phyloP scores from a whole-genome alignment of 148 eudicot genomes.

The Heliosperma pusillum region DNA sequence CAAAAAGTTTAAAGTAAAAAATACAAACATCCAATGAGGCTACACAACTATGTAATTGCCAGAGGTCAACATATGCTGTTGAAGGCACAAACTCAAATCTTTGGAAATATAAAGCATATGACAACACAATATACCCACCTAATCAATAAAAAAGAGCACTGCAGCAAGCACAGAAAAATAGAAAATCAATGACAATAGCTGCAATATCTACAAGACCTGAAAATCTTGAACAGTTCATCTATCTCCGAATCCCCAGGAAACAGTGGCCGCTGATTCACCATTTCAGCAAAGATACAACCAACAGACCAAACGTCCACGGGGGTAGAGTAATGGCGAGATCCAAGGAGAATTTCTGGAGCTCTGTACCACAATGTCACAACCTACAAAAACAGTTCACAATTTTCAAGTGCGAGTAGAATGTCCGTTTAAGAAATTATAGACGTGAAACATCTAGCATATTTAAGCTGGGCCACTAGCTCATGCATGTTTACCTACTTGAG shows the following conservation, averaged over 20 bases:
- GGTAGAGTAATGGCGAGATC: conserved; percentile 88
- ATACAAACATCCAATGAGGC: background rate
- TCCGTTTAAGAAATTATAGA: conserved; percentile 9
- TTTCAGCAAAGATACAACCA: conserved; percentile 98
- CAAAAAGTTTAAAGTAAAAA: background rate
- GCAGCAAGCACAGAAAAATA: background rate
- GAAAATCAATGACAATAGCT: background rate
- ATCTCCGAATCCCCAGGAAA: conserved; percentile 96
- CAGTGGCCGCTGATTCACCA: conserved; percentile 82
- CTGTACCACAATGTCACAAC: conserved; percentile 98
- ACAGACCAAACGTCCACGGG: conserved; percentile 99
- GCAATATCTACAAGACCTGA: conserved; percentile 44
- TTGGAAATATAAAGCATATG: background rate
- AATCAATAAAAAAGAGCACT: background rate
- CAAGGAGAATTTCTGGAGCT: conserved; percentile 97
- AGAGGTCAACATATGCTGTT: background rate
- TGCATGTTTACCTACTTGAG: background rate
- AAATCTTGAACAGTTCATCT: conserved; percentile 80
- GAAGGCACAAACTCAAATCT: background rate
- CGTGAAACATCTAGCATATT: background rate
- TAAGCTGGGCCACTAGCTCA: conserved; percentile 8
- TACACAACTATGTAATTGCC: background rate
- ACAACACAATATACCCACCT: background rate
- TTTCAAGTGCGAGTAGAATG: background rate
- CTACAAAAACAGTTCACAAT: conserved; percentile 36